phyloP scores from a whole-genome alignment of 805 yeast species.

The Starmerella apicola region DNA sequence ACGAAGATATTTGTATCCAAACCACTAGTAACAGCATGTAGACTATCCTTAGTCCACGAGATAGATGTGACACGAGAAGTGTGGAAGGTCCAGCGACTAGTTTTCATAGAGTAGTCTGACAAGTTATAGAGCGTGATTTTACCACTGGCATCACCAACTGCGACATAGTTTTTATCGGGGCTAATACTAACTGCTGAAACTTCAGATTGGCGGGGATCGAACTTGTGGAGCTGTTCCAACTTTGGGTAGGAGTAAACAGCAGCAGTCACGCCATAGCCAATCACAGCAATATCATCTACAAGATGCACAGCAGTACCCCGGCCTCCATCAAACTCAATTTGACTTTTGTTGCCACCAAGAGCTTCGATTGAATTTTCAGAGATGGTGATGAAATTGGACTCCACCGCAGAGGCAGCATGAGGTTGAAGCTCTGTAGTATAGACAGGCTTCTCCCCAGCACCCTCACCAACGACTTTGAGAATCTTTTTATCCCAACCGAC shows the following conservation, averaged over 20 bases:
- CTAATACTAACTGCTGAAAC: slow-evolving; percentile 58
- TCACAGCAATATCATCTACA: slow-evolving; percentile 34
- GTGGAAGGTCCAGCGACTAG: slow-evolving; percentile 94
- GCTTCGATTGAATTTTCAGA: slow-evolving; percentile 34
- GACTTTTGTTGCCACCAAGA: slow-evolving; percentile 20
- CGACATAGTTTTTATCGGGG: slow-evolving; percentile 53
- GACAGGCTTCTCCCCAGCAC: no score
- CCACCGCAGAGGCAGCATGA: slow-evolving; percentile 29
- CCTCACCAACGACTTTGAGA: slow-evolving; percentile 30
- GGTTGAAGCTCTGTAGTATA: slow-evolving; percentile 37
- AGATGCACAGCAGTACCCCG: slow-evolving; percentile 23
- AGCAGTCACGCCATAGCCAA: slow-evolving; percentile 38
- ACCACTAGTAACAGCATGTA: slow-evolving; percentile 65
- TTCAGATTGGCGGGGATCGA: slow-evolving; percentile 42
- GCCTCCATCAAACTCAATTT: slow-evolving; percentile 8
- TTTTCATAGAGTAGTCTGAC: slow-evolving; percentile 39
- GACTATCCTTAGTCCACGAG: slow-evolving; percentile 65
- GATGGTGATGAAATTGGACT: slow-evolving; percentile 33
- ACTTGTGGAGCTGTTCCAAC: slow-evolving; percentile 26
- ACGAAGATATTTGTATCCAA: slow-evolving; percentile 70
- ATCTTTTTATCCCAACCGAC: slow-evolving; percentile 90
- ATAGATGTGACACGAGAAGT: slow-evolving; percentile 68
- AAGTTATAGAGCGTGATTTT: slow-evolving; percentile 65
- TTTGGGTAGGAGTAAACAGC: slow-evolving; percentile 31
- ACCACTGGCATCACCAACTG: slow-evolving; percentile 80